A percentile compares a stretch with the other conserved stretches of the same genome.
These are phyloP conservation scores for Chlamydomonas applanata DNA, from an alignment of 139 green algal species.

Conservation along the genomic window DNA sequence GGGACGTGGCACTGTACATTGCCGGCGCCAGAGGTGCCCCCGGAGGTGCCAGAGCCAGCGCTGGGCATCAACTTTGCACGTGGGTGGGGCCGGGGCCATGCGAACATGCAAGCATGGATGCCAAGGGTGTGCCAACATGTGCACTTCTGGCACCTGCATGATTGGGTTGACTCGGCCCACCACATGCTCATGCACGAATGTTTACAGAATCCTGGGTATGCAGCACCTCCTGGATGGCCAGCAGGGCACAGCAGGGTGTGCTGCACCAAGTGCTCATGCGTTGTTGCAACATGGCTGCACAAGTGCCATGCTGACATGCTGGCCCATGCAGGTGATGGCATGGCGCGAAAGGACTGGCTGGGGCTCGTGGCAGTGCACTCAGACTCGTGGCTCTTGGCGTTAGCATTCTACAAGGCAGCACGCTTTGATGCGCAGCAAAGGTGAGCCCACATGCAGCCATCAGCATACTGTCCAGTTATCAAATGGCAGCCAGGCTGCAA, in stretches of 20 bases:
- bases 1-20: conserved; percentile 67
- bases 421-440: conserved; percentile 74
- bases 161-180: background rate
- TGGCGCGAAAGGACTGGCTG: conserved; percentile 78
- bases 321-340: background rate
- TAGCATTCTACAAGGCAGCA: conserved; percentile 94
- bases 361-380: conserved; percentile 92
- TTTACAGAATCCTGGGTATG: background rate
- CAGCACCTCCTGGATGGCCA: background rate
- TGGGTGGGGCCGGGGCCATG: background rate
- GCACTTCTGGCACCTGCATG: background rate
- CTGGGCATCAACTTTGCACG: conserved; percentile 32
- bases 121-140: conserved; percentile 17
- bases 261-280: background rate
- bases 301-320: background rate
- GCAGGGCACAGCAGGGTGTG: background rate
- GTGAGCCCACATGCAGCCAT: conserved; percentile 44
- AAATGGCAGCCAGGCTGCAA: too few relatives aligned
- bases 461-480: too few relatives aligned
- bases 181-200: background rate
- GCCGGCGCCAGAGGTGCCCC: conserved; percentile 87
- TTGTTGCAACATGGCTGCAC: background rate
- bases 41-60: conserved; percentile 89
- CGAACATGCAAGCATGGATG: conserved; percentile 62
- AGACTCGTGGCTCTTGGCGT: conserved; percentile 87